Evolutionary conservation across 1,284 basidiomycete species (phyloP).

Genomic region (Cutaneotrichosporon dermatis): DNA sequence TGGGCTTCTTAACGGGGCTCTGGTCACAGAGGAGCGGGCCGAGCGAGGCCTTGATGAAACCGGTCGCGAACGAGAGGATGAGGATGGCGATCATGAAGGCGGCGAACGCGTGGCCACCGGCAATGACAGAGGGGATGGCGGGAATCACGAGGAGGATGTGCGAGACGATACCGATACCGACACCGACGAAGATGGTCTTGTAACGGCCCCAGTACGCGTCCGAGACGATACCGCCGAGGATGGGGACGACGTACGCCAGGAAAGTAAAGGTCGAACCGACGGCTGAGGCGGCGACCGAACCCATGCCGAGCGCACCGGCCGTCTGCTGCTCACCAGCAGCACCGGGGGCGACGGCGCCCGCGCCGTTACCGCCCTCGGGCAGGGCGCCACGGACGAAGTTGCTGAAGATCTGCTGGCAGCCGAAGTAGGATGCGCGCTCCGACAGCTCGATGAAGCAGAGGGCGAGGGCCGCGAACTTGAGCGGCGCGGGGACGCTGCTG

Average conservation of each 20-base stretch:
- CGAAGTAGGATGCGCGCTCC: conserved; percentile 34
- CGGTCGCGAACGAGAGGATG: conserved; percentile 45
- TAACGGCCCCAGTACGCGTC: conserved; percentile 62
- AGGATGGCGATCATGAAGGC: conserved; percentile 46
- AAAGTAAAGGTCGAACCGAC: conserved; percentile 34
- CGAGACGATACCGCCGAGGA: conserved; percentile 57
- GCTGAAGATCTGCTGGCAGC: conserved; percentile 14
- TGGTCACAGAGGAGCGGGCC: conserved; percentile 48
- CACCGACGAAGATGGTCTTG: conserved; percentile 61
- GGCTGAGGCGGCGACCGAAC: conserved; percentile 31
- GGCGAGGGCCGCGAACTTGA: conserved; percentile 4
- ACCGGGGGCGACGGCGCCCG: conserved; percentile 67
- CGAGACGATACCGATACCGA: conserved; percentile 34
- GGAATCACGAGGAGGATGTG: conserved; percentile 43
- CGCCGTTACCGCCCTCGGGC: conserved; percentile 58
- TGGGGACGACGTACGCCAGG: conserved; percentile 31
- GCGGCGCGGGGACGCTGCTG: conserved; percentile 7
- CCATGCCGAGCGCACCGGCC: conserved; percentile 54
- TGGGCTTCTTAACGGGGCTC: conserved; percentile 40
- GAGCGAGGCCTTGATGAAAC: conserved; percentile 48
- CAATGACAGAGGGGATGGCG: conserved; percentile 38
- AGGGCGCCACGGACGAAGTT: conserved; percentile 51
- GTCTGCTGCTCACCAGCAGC: conserved; percentile 56
- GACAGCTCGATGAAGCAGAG: conserved; percentile 47
- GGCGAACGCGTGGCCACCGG: conserved; percentile 21